Evolutionary conservation across 805 yeast species (phyloP), one percentile per base, ranked within the genome.

Genomic region (Hanseniaspora thailandica): DNA sequence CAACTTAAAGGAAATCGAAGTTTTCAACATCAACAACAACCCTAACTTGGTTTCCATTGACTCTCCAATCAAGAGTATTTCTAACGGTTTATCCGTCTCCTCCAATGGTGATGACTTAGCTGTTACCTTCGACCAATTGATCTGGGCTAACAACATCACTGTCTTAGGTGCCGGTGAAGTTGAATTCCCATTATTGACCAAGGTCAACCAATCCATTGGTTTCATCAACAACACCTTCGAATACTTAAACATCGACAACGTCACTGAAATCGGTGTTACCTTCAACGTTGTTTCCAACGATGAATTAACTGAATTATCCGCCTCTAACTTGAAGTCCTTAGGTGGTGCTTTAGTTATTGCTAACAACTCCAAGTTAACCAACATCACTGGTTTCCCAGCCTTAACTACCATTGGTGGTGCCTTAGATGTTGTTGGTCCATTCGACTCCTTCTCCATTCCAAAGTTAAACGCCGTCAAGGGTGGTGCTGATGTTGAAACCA

Each of bases 311-410:
- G 76, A 73, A 61, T 60, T 85, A 56, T 80, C 82, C 60, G 83
- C 87, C 76, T 73, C 84, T 50, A 69, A 76, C 66, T 79, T 93
- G 71, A 74, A 81, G 57, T 59, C 76, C 47, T 74, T 93, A 63
- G 94, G 90, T 69, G 97, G 98, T 78, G 98, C 96, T 71, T 85
- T 93, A 70, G 82, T 78, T 63, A 74, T 93, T 66, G 80, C 85
- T 59, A 86, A 88, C 81, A 93, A 93, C 84, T 72, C 86, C 59
- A 70, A 76, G 53, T 80, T 90, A 67, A 69, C 66, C 47, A 62
- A 75, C 55, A 74, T 90, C 66, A 74, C 74, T 55, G 90, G 87
- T 66, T 86, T 93, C 80, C 81, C 81, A 61, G 66, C 75, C 59
- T 76, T 93, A 64, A 70, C 75, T 67, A 70, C 84, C 56, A 79